These are phyloP conservation scores for Elsinoe arachidis DNA, from an alignment of 2,329 filamentous ascomycete species.

Conservation along the genomic window DNA sequence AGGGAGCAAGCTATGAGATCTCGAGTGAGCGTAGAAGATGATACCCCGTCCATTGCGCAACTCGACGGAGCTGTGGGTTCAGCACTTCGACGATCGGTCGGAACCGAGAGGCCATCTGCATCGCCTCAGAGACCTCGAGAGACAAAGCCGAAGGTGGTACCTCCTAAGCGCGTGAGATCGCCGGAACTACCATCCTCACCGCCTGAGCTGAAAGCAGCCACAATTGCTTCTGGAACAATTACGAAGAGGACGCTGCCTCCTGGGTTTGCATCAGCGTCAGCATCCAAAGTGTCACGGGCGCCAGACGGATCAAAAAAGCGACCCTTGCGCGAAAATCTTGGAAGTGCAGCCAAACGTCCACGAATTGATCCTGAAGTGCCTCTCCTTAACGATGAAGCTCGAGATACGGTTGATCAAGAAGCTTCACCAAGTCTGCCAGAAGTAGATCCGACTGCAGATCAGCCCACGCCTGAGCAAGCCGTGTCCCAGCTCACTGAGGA, in stretches of 20 bases:
- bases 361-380: too few species aligned
- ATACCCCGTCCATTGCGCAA: background rate
- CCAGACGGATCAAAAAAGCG: too few species aligned
- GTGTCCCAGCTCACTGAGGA: slow-evolving; percentile 22
- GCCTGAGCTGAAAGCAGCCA: background rate
- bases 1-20: slow-evolving; percentile 1
- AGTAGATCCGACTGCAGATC: background rate
- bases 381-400: too few species aligned
- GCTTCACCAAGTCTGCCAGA: background rate
- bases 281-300: too few species aligned
- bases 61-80: background rate
- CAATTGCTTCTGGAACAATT: background rate
- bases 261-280: too few species aligned
- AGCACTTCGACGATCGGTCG: background rate
- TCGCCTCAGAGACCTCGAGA: background rate
- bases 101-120: slow-evolving; percentile 6
- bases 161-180: background rate
- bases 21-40: background rate
- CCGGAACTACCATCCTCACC: background rate
- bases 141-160: background rate
- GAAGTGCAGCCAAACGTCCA: too few species aligned
- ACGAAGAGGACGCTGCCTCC: too few species aligned
- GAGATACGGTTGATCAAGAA: too few species aligned
- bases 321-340: too few species aligned
- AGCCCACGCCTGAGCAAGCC: background rate